Conservation (phyloP, 305 asterid species). For the Fraxinus nigra region DNA sequence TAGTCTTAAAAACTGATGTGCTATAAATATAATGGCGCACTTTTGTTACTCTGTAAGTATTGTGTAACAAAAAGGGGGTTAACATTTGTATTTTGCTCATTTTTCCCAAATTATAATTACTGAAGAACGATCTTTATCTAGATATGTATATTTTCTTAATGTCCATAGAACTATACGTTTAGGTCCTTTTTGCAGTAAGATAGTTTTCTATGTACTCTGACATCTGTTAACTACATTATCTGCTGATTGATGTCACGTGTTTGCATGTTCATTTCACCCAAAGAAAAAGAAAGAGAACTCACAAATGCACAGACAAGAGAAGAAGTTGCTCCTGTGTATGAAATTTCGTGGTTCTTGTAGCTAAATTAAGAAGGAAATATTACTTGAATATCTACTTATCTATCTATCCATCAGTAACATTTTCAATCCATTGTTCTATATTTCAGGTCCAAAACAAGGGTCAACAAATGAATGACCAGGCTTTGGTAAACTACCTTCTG, state of each 20-base stretch:
- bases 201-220: neutral
- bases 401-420: neutral
- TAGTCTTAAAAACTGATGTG: neutral
- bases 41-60: neutral
- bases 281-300: neutral
- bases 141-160: neutral
- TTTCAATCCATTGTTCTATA: neutral
- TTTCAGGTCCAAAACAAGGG: conserved; percentile 86
- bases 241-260: neutral
- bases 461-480: conserved; percentile 74
- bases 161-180: neutral
- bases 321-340: neutral
- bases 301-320: neutral
- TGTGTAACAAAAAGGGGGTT: neutral
- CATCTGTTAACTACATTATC: neutral
- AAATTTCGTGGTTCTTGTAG: neutral
- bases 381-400: neutral
- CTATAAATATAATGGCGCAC: neutral
- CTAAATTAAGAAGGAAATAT: neutral
- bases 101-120: neutral
- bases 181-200: neutral
- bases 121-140: neutral
- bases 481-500: conserved; percentile 59
- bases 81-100: neutral
- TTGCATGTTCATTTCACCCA: neutral